Evolutionary conservation across 23 red algal species (phyloP), one percentile per base, ranked within the genome.

Genomic region (Gracilaria gracilis): DNA sequence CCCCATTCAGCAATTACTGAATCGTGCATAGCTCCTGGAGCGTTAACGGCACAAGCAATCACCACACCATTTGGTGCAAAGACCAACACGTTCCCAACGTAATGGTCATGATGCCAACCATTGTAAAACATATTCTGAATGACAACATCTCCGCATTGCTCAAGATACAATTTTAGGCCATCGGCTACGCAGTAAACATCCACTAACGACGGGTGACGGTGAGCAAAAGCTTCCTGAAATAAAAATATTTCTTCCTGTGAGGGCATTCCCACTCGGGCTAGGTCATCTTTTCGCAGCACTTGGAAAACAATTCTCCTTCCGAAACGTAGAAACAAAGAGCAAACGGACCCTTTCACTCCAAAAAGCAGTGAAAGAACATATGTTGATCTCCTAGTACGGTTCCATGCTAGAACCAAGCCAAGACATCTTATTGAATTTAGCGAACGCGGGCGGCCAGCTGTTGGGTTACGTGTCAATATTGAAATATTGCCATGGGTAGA

Each of bases 61-160:
- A 89, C 75, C 20, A 14, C 11, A 34, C 86, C 75, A 33, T 28
- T 89, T 21, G 70, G 71, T 15, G 53, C 32, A 64, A 78, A 89
- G 4, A 64, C 51, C 4, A 89, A 66, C 0, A 89, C 50, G 57
- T 79, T 89, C 3, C 86, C 57, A 7, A 67, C 86, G 55, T 78
- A 89, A 39, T 79, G 86, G 32, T 69, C 75, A 49, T 78, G 69
- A 0, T 28, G 42, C 72, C 70, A 89, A 0, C 71, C 50, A 53
- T 89, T 89, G 36, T 80, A 89, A 80, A 89, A 89, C 0, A 0
- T 89, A 21, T 65, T 89, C 32, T 79, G 86, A 35, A 80, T 65
- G 0, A 80, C 21, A 40, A 17, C 19, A 29, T 89, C 73, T 0
- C 73, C 69, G 24, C 39, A 47, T 4, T 42, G 25, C 78, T 80